Base-by-base conservation (phyloP, 192 early-diverging fungal genomes). In the Linderina pennispora region DNA sequence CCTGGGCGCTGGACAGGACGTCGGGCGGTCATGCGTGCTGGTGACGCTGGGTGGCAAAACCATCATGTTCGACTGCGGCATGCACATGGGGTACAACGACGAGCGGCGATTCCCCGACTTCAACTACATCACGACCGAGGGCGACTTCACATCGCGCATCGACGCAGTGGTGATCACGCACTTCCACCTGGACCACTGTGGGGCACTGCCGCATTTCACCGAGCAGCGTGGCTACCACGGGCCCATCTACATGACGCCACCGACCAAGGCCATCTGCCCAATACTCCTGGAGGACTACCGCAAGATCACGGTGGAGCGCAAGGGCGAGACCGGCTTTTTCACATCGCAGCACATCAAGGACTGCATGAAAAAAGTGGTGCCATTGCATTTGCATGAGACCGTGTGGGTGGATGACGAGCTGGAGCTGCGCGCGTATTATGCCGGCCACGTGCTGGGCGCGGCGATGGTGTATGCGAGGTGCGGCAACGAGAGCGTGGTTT, bases 151-250 rank as follows among this genome's bases (percentile, higher is more conserved):
- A 25, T 78, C 77, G 16, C 76, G 82, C 38, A 65, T 99, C 33
- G 96, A 99, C 76, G 84, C 83, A 48, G 82, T 99, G 14, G 88
- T 99, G 43, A 91, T 99, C 18, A 87, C 84, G 25, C 96, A 99
- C 59, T 99, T 99, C 55, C 96, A 99, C 53, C 78, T 99, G 38
- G 96, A 99, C 77, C 96, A 99, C 71, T 97, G 96, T 58, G 96
- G 96, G 5, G 92, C 94, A 1, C 64, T 99, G 11, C 92, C 96
- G 0, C 88, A 88, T 58, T 95, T 99, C 53, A 97, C 92, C 10
- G 94, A 99, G 65, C 84, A 88, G 65, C 83, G 82, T 64, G 93
- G 92, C 2, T 99, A 94, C 63, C 80, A 87, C 41, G 96, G 96
- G 6, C 93, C 93, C 4, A 90, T 99, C 13, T 96, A 90, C 75